Evolutionary conservation across 1,139 yeast genomes (phyloP), one percentile per base, ranked within the genome.

Genomic region (Blastobotrys indianensis): DNA sequence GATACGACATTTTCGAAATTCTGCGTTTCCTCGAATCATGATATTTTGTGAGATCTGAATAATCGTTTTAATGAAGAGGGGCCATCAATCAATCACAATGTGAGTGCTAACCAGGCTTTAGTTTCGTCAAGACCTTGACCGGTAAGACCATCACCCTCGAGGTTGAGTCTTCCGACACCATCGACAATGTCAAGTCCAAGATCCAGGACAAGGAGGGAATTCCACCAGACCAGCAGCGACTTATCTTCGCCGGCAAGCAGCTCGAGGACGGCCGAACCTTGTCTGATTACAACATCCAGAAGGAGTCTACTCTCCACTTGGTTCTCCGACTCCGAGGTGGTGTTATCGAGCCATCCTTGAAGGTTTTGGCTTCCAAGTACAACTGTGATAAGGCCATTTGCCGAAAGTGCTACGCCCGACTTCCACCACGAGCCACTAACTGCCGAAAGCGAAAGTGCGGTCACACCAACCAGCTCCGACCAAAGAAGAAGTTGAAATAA

Each of bases 371-470:
- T 74, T 87, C 97, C 72, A 92, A 92, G 80, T 92, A 85, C 88
- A 92, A 92, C 95, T 92, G 97, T 82, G 98, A 92, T 65, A 92
- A 92, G 80, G 75, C 96, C 64, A 92, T 92, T 73, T 92, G 98
- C 82, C 94, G 98, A 79, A 86, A 88, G 76, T 92, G 98, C 82
- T 92, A 92, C 84, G 97, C 98, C 68, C 94, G 98, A 83, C 88
- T 92, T 72, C 98, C 98, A 71, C 96, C 97, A 76, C 92, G 97
- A 85, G 98, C 98, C 67, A 92, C 97, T 77, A 92, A 92, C 96
- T 92, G 98, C 84, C 88, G 98, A 82, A 92, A 92, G 97, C 88
- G 97, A 87, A 92, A 92, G 84, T 92, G 98, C 78, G 98, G 98
- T 70, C 98, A 92, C 94, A 81, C 96, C 75, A 92, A 92, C 82